Evolutionary conservation across 345 rosid species (phyloP).

Genomic region (Luvunga scandens): DNA sequence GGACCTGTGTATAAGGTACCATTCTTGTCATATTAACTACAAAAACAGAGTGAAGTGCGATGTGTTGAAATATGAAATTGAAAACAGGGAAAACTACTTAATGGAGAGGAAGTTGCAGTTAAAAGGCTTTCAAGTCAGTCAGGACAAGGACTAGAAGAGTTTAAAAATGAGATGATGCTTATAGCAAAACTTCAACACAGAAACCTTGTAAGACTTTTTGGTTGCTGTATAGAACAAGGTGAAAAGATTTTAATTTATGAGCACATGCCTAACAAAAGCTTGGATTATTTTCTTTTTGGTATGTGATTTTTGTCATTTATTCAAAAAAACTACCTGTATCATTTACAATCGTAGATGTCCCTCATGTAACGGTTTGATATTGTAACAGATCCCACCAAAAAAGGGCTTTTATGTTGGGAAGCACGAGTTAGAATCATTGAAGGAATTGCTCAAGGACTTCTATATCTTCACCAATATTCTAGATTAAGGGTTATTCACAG

Average conservation of each 20-base stretch:
- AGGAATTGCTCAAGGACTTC: not conserved
- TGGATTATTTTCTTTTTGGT: not conserved
- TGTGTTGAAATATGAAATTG: not conserved
- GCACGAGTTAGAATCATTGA: not conserved
- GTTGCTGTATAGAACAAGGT: not conserved
- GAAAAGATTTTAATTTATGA: not conserved
- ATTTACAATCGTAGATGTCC: not conserved
- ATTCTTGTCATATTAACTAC: not conserved
- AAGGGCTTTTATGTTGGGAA: not conserved
- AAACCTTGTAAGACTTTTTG: not conserved
- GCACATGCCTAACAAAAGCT: not conserved
- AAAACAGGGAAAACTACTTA: not conserved
- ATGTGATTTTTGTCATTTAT: not conserved
- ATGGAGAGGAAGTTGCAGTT: not conserved
- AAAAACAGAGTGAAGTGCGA: not conserved
- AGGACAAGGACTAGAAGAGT: not conserved
- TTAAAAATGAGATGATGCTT: not conserved
- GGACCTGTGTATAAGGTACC: not conserved
- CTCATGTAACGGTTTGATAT: not conserved
- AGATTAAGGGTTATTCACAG: slow-evolving; percentile 11
- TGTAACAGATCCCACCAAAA: not conserved
- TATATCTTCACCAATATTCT: slow-evolving; percentile 18
- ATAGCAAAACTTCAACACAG: not conserved
- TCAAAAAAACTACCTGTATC: not conserved
- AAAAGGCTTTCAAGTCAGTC: not conserved